phyloP scores from a whole-genome alignment of 2,329 filamentous ascomycete genomes.

The Aaosphaeria pasadenensis region DNA sequence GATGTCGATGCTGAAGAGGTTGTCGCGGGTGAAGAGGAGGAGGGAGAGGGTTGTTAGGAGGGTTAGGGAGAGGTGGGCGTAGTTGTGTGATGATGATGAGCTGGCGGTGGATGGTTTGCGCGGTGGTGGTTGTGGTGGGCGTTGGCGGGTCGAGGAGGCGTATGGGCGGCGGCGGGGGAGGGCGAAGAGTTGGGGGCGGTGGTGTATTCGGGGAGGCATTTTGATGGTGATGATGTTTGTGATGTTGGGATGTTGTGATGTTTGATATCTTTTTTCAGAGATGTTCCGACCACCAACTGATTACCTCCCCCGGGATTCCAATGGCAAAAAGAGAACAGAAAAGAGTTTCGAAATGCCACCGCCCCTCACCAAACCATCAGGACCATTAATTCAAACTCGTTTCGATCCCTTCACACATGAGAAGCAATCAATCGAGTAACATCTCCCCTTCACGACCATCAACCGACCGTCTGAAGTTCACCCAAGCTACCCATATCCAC shows the following conservation, averaged over 20 bases:
- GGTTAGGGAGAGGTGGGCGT: constrained; percentile 3
- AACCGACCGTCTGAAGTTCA: too few species aligned
- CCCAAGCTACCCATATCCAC: too few species aligned
- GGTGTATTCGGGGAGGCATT: background rate
- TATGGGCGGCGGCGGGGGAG: constrained; percentile 2
- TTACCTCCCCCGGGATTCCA: background rate
- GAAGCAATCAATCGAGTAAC: too few species aligned
- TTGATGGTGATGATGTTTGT: background rate
- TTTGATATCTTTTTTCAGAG: background rate
- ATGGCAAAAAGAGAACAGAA: background rate
- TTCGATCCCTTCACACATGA: too few species aligned
- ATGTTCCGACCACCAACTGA: background rate
- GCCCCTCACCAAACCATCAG: too few species aligned
- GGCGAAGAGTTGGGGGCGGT: background rate
- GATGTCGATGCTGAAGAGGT: constrained; percentile 34
- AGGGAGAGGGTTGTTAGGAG: constrained; percentile 11
- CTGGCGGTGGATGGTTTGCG: background rate
- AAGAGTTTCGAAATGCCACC: background rate
- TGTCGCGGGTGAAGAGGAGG: constrained; percentile 39
- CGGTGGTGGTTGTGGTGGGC: background rate
- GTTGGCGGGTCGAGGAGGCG: constrained; percentile 3
- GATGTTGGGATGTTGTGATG: background rate
- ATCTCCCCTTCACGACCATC: too few species aligned
- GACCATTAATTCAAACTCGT: too few species aligned
- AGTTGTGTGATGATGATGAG: background rate